These are phyloP conservation scores for Taxillus chinensis DNA, from an alignment of 164 flowering plant genomes.

Conservation along the genomic window DNA sequence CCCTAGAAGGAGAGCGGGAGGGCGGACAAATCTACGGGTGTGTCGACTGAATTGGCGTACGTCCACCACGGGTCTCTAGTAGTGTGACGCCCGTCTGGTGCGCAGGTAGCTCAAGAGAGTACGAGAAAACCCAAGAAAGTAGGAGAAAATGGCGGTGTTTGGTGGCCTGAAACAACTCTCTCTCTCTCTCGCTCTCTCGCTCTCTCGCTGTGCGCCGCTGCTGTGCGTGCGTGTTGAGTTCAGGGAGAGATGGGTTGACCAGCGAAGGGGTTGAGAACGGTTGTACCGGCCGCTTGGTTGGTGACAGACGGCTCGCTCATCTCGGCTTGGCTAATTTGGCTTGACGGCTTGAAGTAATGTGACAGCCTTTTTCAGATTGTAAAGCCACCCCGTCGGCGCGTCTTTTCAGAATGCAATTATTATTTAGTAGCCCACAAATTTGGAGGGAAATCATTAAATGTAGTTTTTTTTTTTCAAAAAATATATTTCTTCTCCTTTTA, in stretches of 20 bases:
- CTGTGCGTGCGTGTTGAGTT: constrained; percentile 1
- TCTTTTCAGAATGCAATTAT: no score
- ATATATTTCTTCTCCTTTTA: no score
- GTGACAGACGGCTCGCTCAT: not conserved
- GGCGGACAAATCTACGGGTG: not conserved
- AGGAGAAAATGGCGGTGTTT: not conserved
- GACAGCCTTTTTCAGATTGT: no score
- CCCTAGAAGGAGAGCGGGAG: constrained; percentile 3
- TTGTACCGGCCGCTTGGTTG: constrained; percentile 1
- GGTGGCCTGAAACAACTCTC: not conserved
- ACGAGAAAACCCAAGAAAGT: not conserved
- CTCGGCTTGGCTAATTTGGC: not conserved
- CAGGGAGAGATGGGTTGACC: constrained; percentile 4
- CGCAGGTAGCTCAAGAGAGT: not conserved
- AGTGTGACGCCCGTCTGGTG: not conserved
- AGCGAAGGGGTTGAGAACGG: not conserved
- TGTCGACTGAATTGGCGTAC: not conserved
- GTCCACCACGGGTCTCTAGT: not conserved
- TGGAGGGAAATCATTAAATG: no score
- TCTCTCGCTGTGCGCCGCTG: not conserved
- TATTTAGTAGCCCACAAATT: no score
- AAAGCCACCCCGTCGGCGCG: no score
- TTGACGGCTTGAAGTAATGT: no score
- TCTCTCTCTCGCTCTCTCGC: not conserved
- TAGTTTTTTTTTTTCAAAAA: no score